A percentile compares a stretch with the other conserved stretches of the same genome.
These are phyloP conservation scores for Calonectria ilicicola DNA, from an alignment of 2,329 filamentous ascomycete species.

Conservation along the genomic window DNA sequence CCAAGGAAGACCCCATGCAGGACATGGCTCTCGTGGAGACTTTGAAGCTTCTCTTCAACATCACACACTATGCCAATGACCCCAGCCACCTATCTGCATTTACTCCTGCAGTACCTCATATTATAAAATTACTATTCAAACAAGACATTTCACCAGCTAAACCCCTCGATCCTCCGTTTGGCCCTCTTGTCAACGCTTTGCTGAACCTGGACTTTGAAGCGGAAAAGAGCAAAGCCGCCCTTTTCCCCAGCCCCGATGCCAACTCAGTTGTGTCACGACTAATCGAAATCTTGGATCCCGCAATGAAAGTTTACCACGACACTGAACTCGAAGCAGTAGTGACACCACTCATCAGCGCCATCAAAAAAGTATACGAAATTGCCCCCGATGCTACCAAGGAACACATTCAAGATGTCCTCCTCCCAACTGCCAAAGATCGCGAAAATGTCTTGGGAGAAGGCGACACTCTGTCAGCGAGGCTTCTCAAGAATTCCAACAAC, in stretches of 20 bases:
- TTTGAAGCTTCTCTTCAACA: constrained; percentile 89
- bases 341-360: constrained; percentile 79
- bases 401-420: constrained; percentile 73
- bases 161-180: constrained; percentile 79
- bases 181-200: constrained; percentile 81
- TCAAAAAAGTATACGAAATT: constrained; percentile 77
- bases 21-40: constrained; percentile 87
- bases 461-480: constrained; percentile 77
- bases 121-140: constrained; percentile 77
- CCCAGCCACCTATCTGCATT: constrained; percentile 73
- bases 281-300: constrained; percentile 75
- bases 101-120: constrained; percentile 73
- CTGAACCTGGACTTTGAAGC: constrained; percentile 80
- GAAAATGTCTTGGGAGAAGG: constrained; percentile 81
- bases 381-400: constrained; percentile 72
- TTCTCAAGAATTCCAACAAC: constrained; percentile 83
- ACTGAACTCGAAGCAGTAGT: constrained; percentile 78
- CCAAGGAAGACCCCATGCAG: constrained; percentile 69
- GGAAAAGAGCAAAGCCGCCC: constrained; percentile 62
- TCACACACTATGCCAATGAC: constrained; percentile 74
- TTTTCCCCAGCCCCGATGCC: constrained; percentile 75
- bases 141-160: constrained; percentile 67
- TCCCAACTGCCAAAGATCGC: constrained; percentile 84
- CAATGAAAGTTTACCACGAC: constrained; percentile 73
- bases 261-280: constrained; percentile 73